A percentile compares a stretch with the other conserved stretches of the same genome.
These are phyloP conservation scores for Trichoderma semiorbis DNA, from an alignment of 2,329 filamentous ascomycete species.

Conservation along the genomic window DNA sequence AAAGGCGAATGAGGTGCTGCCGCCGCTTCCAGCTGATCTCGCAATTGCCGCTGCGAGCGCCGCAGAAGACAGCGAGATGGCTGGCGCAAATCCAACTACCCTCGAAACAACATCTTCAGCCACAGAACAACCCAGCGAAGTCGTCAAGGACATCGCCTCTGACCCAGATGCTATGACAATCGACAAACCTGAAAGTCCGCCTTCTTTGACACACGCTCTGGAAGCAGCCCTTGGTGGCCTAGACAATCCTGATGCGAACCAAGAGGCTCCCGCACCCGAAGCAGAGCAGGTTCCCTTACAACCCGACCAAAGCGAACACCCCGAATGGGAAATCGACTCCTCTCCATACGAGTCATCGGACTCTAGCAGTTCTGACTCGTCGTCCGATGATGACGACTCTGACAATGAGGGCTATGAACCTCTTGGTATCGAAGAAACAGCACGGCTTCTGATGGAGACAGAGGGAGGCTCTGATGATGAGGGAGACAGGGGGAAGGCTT, in stretches of 20 bases:
- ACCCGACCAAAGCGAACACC: conserved; percentile 44
- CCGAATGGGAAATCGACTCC: conserved; percentile 83
- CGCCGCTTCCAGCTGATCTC: conserved; percentile 36
- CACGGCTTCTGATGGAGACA: conserved; percentile 78
- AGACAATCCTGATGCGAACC: conserved; percentile 19
- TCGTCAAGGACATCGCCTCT: neutral
- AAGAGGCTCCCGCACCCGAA: conserved; percentile 4
- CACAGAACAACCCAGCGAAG: conserved; percentile 5
- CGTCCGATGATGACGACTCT: conserved; percentile 51
- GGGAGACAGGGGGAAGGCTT: conserved; percentile 46
- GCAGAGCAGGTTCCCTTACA: conserved; percentile 26
- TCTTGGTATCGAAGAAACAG: conserved; percentile 77
- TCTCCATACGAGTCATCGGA: conserved; percentile 68
- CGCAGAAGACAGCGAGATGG: conserved; percentile 24
- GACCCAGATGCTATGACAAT: conserved; percentile 36
- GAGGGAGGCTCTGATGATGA: conserved; percentile 80
- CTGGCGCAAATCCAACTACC: conserved; percentile 12
- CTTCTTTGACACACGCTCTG: conserved; percentile 41
- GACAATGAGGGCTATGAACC: conserved; percentile 65
- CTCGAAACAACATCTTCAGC: conserved; percentile 13
- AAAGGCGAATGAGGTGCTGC: conserved; percentile 41
- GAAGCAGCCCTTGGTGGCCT: conserved; percentile 44
- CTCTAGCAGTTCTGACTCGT: conserved; percentile 57
- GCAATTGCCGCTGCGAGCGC: conserved; percentile 29
- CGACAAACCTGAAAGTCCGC: conserved; percentile 35